Evolutionary conservation across 305 asterid genomes (phyloP), one percentile per base, ranked within the genome.

Genomic region (Fraxinus sp.): DNA sequence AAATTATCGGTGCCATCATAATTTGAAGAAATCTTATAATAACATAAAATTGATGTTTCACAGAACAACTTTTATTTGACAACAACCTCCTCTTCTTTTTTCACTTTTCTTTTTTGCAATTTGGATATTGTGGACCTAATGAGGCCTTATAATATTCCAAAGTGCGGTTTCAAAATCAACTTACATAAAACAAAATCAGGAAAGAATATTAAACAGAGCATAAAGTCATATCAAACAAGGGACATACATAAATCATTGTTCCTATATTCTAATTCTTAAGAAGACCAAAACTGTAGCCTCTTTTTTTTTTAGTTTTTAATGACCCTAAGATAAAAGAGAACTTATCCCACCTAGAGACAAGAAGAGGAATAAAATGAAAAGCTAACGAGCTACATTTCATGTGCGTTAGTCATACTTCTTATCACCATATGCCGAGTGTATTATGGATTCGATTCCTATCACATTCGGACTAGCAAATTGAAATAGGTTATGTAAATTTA

Each of bases 61-160:
- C 4, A 18, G 10, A 57, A 57, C 68, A 6, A n/a, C 7, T 55
- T 55, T 55, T n/a, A 55, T 5, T 55, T 55, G 64, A 52, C n/a
- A 16, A 16, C 5, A 14, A 8, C 46, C 10, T 39, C 64, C 22
- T 52, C 62, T 52, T 52, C 7, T 33, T 6, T 0, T 16, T 35
- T 35, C 2, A 37, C 6, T 33, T n/a, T 1, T 35, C 13, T 73
- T 16, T 73, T 73, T 4, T n/a, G 77, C 28, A 35, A 5, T 14
- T 33, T 33, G 57, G 16, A 74, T 37, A 74, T 2, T 1, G 49
- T 62, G 76, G 44, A 73, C 13, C 11, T 8, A 39, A 37, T 1
- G 44, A 8, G 79, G 73, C 83, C 73, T 78, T 72, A 57, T n/a
- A 41, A 55, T 74, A 13, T 83, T 78, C 86, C 39, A 18, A 72